A percentile compares a stretch with the other conserved stretches of the same genome.
phyloP scores from a whole-genome alignment of 2,329 filamentous ascomycete species.

The Beauveria australis region DNA sequence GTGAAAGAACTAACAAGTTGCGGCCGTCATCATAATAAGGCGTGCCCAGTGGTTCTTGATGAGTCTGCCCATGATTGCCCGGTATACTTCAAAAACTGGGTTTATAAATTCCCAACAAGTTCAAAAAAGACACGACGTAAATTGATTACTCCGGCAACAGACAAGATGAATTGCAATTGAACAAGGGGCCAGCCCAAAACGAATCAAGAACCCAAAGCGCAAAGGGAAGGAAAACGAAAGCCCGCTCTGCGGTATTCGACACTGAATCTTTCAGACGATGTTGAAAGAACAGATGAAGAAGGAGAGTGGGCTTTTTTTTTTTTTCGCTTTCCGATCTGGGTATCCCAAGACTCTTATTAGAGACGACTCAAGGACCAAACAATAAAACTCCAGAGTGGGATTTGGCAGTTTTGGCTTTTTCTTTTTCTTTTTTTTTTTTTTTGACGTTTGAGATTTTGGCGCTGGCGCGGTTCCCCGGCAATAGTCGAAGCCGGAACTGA shows the following conservation, averaged over 20 bases:
- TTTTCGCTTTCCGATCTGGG: background rate
- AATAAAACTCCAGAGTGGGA: no score
- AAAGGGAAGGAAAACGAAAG: background rate
- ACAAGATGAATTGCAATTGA: background rate
- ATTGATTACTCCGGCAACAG: background rate
- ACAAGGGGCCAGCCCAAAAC: conserved; percentile 11
- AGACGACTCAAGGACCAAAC: background rate
- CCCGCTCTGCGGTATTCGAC: conserved; percentile 4
- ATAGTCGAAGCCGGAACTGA: background rate
- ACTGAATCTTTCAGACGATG: conserved; percentile 5
- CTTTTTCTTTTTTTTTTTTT: background rate
- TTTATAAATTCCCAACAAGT: background rate
- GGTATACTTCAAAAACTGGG: background rate
- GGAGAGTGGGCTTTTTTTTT: background rate
- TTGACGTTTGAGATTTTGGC: conserved; percentile 1
- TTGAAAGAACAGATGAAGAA: conserved; percentile 10
- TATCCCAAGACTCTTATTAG: background rate
- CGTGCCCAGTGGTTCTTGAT: conserved; percentile 99
- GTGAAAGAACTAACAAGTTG: conserved; percentile 50
- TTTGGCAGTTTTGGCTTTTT: background rate
- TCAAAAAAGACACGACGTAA: background rate
- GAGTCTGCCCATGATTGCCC: conserved; percentile 73
- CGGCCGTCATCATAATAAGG: conserved; percentile 82
- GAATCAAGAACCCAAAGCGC: background rate
- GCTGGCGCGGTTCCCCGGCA: background rate